A percentile compares a stretch with the other conserved stretches of the same genome.
phyloP scores from a whole-genome alignment of 2,329 filamentous ascomycete species.

The Elsinoe australis region DNA sequence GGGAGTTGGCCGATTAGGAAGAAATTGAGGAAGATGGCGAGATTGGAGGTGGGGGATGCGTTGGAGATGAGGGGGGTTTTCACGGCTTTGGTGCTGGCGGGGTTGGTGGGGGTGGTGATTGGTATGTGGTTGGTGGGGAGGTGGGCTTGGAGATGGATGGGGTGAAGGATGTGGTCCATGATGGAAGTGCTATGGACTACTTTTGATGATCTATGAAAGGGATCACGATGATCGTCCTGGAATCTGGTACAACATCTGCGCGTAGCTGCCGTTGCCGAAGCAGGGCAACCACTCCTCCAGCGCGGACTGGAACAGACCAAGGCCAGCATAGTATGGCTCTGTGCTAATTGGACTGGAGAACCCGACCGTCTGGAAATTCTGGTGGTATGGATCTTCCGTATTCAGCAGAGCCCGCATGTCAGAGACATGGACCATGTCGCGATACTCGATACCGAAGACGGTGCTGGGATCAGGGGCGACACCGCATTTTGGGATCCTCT shows the following conservation, averaged over 20 bases:
- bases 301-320: conserved; percentile 21
- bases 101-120: neutral
- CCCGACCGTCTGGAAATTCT: conserved; percentile 19
- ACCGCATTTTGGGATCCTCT: conserved; percentile 20
- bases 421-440: conserved; percentile 21
- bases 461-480: conserved; percentile 18
- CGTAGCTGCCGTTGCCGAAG: conserved; percentile 19
- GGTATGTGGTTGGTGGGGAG: neutral
- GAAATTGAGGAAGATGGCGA: conserved; percentile 9
- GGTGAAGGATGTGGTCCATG: neutral
- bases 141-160: conserved; percentile 9
- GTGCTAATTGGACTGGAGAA: conserved; percentile 16
- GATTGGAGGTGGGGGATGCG: conserved; percentile 14
- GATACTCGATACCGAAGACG: conserved; percentile 22
- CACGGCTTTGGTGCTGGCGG: neutral
- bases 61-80: conserved; percentile 5
- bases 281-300: conserved; percentile 24
- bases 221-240: neutral
- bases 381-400: conserved; percentile 19
- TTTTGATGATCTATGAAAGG: neutral
- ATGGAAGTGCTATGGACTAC: neutral
- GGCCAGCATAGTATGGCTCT: conserved; percentile 20
- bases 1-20: conserved; percentile 15
- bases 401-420: conserved; percentile 20
- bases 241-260: conserved; percentile 3